Evolutionary conservation across 202 grass and related monocot genomes (phyloP).

Genomic region (Saccharum hybrid): DNA sequence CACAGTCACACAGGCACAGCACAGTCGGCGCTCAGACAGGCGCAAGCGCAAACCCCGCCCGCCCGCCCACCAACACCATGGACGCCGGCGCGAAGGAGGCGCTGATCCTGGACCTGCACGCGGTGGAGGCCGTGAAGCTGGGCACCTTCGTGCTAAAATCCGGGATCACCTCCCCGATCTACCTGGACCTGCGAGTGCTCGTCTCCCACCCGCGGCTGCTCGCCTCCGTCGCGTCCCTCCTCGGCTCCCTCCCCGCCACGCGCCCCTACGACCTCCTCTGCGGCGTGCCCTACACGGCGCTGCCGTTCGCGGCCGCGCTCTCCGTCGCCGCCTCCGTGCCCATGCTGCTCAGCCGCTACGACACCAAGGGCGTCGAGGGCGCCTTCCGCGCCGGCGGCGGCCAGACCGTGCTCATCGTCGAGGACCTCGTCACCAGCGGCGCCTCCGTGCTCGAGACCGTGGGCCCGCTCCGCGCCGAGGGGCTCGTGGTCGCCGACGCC

Average conservation of each 20-base stretch:
- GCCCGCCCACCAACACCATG: constrained; percentile 52
- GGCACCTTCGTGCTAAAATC: constrained; percentile 93
- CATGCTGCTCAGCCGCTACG: constrained; percentile 90
- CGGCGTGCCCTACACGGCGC: constrained; percentile 93
- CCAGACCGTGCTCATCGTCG: constrained; percentile 71
- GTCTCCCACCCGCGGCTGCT: constrained; percentile 85
- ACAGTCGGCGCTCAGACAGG: background rate
- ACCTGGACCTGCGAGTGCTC: constrained; percentile 91
- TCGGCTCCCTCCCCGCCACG: constrained; percentile 51
- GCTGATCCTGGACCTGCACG: constrained; percentile 80
- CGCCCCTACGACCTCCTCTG: constrained; percentile 75
- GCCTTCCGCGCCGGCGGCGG: constrained; percentile 46
- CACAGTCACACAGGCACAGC: no score
- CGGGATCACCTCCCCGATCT: constrained; percentile 90
- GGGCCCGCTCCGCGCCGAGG: constrained; percentile 59
- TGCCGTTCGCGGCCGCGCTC: constrained; percentile 86
- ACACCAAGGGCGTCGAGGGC: constrained; percentile 75
- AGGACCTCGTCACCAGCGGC: constrained; percentile 93
- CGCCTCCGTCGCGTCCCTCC: constrained; percentile 65
- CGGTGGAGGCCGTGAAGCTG: constrained; percentile 83
- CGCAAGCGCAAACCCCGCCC: constrained; percentile 17
- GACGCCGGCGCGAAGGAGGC: constrained; percentile 62
- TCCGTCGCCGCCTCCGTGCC: constrained; percentile 61
- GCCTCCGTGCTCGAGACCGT: constrained; percentile 88
- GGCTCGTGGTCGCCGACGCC: constrained; percentile 57